Evolutionary conservation across 257 asterid genomes (phyloP).

Genomic region (Solanum sparsipilum): DNA sequence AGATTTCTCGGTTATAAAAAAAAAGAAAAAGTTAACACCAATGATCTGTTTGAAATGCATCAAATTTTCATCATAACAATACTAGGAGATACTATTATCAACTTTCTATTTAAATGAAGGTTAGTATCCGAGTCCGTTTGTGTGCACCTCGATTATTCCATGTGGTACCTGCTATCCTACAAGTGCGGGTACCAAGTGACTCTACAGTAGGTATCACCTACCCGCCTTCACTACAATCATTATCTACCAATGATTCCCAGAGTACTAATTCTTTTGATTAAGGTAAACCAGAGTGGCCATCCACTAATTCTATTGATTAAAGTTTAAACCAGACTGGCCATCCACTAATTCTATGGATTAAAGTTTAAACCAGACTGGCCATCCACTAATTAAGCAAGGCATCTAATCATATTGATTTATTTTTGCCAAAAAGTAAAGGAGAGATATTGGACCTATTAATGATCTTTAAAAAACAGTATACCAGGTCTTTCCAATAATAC

Average conservation of each 20-base stretch:
- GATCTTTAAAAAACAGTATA: not conserved
- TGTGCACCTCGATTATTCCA: not conserved
- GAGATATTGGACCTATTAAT: not conserved
- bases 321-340: not conserved
- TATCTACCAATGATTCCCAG: not conserved
- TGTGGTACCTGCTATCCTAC: not conserved
- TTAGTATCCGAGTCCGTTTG: not conserved
- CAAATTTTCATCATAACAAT: not conserved
- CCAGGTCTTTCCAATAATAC: not conserved
- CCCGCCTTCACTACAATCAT: not conserved
- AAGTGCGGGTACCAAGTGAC: not conserved
- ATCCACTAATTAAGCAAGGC: not conserved
- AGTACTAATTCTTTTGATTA: not conserved
- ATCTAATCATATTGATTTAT: not conserved
- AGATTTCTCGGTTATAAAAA: too few species aligned
- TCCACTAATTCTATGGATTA: not conserved
- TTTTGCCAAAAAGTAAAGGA: not conserved
- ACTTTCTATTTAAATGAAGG: not conserved
- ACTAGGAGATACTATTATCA: not conserved
- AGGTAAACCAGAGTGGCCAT: not conserved
- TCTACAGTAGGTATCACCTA: not conserved
- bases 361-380: not conserved
- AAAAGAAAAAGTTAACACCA: not conserved
- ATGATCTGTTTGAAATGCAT: not conserved
- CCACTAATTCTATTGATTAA: not conserved